These are phyloP conservation scores for Plasmodium knowlesi DNA, from an alignment of 169 alveolate genomes.

Conservation along the genomic window DNA sequence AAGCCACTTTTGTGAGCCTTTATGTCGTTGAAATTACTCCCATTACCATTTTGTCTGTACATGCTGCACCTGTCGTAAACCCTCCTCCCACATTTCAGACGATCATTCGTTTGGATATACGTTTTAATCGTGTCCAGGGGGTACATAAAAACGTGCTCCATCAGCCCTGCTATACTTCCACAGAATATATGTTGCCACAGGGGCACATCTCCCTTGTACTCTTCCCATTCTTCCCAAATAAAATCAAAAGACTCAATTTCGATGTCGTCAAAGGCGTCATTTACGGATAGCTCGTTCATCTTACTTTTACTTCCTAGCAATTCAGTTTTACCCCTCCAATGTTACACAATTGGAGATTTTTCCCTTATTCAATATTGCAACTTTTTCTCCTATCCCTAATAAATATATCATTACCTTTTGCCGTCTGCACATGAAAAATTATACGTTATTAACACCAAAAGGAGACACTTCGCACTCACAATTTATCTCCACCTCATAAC, in stretches of 20 bases:
- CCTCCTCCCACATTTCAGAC: constrained; percentile 7
- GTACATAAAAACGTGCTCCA: constrained; percentile 96
- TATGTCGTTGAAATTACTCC: not conserved
- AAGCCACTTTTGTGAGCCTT: constrained; percentile 5
- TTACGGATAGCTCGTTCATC: constrained; percentile 45
- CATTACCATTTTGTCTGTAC: not conserved
- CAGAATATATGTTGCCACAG: constrained; percentile 94
- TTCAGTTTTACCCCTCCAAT: not conserved
- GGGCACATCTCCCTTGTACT: constrained; percentile 89
- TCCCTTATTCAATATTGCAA: not conserved
- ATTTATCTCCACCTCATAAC: not conserved
- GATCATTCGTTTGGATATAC: constrained; percentile 85
- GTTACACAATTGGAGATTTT: not conserved
- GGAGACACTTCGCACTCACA: not conserved
- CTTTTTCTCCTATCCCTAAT: not conserved
- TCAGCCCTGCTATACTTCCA: constrained; percentile 98
- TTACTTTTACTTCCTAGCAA: not conserved
- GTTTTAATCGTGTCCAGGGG: constrained; percentile 97
- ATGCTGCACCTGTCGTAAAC: constrained; percentile 4
- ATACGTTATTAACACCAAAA: not conserved
- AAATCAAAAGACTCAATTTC: constrained; percentile 71
- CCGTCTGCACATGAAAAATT: not conserved
- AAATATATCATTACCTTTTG: not conserved
- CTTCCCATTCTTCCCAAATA: constrained; percentile 78
- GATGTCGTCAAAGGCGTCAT: constrained; percentile 56